These are phyloP conservation scores for Anisodus tanguticus DNA, from an alignment of 257 asterid genomes.

Conservation along the genomic window DNA sequence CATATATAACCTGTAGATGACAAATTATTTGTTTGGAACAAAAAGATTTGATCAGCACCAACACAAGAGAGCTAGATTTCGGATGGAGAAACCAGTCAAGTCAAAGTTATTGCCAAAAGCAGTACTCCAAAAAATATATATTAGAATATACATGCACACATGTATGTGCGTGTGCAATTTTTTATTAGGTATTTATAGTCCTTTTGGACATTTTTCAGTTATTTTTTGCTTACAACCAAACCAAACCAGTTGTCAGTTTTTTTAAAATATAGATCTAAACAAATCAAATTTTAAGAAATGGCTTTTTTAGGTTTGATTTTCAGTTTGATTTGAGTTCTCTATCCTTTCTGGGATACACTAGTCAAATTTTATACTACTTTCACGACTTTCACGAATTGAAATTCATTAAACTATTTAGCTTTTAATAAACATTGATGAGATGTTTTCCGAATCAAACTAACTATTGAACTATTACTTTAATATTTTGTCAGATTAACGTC, in stretches of 20 bases:
- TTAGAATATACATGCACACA: conserved; percentile 13
- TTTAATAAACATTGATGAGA: background rate
- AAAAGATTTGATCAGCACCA: background rate
- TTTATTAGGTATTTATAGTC: background rate
- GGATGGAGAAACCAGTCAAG: background rate
- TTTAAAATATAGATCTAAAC: background rate
- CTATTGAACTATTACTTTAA: no score
- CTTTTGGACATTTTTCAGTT: background rate
- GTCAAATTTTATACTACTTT: background rate
- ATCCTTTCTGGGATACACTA: background rate
- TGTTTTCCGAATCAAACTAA: background rate
- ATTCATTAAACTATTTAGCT: conserved; percentile 4
- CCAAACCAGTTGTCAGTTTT: no score
- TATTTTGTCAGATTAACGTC: no score
- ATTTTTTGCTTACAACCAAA: conserved; percentile 6
- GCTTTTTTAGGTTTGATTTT: background rate
- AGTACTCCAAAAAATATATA: background rate
- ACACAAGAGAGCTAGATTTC: background rate
- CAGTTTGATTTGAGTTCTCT: no score
- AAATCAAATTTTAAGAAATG: background rate
- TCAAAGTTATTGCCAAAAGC: background rate
- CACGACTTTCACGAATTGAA: background rate
- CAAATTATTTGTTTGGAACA: background rate
- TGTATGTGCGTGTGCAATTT: background rate
- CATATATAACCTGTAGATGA: background rate